Percentiles rank a stretch among this genome's conserved stretches.
phyloP scores from a whole-genome alignment of 2,329 filamentous ascomycete genomes.

The Amphichorda felina region DNA sequence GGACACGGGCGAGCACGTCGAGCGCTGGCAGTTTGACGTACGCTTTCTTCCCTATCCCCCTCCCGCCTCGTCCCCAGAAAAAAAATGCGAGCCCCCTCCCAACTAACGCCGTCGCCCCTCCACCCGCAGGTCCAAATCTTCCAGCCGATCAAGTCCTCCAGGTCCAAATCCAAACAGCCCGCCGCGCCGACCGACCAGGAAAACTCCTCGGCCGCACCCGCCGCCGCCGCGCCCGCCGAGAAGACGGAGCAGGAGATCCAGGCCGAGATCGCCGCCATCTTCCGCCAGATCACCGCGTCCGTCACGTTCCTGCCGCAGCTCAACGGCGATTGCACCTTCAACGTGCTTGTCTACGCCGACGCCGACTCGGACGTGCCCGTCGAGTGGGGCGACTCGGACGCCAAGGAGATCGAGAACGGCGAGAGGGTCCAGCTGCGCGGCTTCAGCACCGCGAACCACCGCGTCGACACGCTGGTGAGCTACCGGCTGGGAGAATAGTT shows the following conservation, averaged over 20 bases:
- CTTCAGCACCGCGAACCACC: conserved; percentile 90
- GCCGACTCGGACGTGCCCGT: conserved; percentile 93
- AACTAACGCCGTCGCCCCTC: too few relatives aligned
- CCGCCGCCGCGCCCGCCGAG: conserved; percentile 30
- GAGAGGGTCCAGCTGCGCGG: conserved; percentile 93
- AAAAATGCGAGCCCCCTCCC: too few relatives aligned
- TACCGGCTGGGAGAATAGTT: conserved; percentile 53
- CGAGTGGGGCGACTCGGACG: conserved; percentile 97
- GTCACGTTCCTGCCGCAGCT: conserved; percentile 95
- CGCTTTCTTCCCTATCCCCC: conserved; percentile 7
- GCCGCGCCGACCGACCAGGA: conserved; percentile 53
- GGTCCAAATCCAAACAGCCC: conserved; percentile 27
- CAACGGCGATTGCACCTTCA: conserved; percentile 87
- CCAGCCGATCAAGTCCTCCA: conserved; percentile 21
- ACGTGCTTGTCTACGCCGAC: conserved; percentile 94
- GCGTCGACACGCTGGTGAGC: conserved; percentile 90
- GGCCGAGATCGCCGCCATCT: conserved; percentile 88
- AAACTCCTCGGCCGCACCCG: conserved; percentile 41
- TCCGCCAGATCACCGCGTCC: conserved; percentile 94
- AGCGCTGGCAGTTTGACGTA: conserved; percentile 97
- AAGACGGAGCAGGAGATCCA: conserved; percentile 94
- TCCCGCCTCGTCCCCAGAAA: conserved; percentile 5
- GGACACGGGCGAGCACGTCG: conserved; percentile 90
- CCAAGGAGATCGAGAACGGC: conserved; percentile 88
- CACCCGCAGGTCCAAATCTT: conserved; percentile 25